phyloP scores from a whole-genome alignment of 345 rosid species.

The Brassica incana region DNA sequence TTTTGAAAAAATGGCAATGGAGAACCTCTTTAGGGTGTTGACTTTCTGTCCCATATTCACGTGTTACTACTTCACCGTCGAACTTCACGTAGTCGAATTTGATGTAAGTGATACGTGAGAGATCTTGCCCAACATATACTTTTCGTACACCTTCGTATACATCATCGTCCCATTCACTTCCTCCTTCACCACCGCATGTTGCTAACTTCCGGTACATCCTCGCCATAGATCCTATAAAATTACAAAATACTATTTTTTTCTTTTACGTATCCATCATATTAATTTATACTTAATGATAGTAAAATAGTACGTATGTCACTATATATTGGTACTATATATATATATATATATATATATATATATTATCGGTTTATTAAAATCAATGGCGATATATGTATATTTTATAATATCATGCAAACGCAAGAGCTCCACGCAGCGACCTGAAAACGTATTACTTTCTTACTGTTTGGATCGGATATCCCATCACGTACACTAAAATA shows the following conservation, averaged over 20 bases:
- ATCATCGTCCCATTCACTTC: slow-evolving; percentile 34
- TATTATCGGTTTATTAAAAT: slow-evolving; percentile 6
- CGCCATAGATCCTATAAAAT: not conserved
- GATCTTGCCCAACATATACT: slow-evolving; percentile 30
- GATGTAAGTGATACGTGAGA: slow-evolving; percentile 20
- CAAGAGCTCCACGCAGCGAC: not conserved
- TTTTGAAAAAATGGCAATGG: not conserved
- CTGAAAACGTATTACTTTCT: not conserved
- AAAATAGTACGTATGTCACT: not conserved
- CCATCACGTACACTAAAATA: not conserved
- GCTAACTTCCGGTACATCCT: slow-evolving; percentile 15
- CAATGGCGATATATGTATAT: not conserved
- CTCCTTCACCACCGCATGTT: slow-evolving; percentile 28
- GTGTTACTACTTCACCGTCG: slow-evolving; percentile 26
- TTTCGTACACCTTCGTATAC: slow-evolving; percentile 32
- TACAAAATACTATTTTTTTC: not conserved
- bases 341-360: not conserved
- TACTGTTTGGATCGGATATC: not conserved
- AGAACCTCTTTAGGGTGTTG: slow-evolving; percentile 25
- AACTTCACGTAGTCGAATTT: slow-evolving; percentile 31
- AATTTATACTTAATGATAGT: not conserved
- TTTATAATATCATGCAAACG: not conserved
- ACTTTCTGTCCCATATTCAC: slow-evolving; percentile 28
- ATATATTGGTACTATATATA: not conserved
- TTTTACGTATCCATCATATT: not conserved